Percentiles rank a stretch among this genome's conserved stretches.
These are phyloP conservation scores for Brettanomyces sp. DNA, from an alignment of 805 yeast genomes.

Conservation along the genomic window DNA sequence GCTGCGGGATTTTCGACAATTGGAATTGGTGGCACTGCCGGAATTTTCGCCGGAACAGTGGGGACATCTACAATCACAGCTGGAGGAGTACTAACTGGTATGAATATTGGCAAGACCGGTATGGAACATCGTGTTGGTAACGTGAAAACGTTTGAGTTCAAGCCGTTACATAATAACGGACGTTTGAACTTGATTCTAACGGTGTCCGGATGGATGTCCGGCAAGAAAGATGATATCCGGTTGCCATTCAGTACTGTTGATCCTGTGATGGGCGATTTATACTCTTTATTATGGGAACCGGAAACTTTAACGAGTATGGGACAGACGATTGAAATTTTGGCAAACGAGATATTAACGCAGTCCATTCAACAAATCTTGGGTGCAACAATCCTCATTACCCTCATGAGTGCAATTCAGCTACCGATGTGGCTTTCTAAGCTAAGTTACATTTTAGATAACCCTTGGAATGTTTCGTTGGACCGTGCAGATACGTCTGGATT, in stretches of 20 bases:
- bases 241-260: constrained; percentile 94
- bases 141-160: constrained; percentile 87
- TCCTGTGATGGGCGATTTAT: constrained; percentile 95
- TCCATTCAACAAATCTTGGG: constrained; percentile 94
- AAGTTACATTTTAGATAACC: constrained; percentile 85
- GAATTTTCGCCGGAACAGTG: constrained; percentile 92
- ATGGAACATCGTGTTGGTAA: constrained; percentile 84
- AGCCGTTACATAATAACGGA: constrained; percentile 85
- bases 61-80: constrained; percentile 93
- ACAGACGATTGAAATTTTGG: constrained; percentile 87
- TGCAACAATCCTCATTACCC: constrained; percentile 76
- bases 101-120: constrained; percentile 76
- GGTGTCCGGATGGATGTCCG: constrained; percentile 96
- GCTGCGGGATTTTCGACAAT: constrained; percentile 95
- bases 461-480: constrained; percentile 96
- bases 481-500: constrained; percentile 96
- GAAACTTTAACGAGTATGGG: constrained; percentile 95
- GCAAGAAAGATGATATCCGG: constrained; percentile 90
- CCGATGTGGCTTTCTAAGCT: constrained; percentile 89
- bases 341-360: constrained; percentile 86
- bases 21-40: constrained; percentile 89
- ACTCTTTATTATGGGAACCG: constrained; percentile 94
- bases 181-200: constrained; percentile 81
- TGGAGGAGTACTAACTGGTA: constrained; percentile 86
- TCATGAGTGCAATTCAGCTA: constrained; percentile 86